phyloP scores from a whole-genome alignment of 2,329 filamentous ascomycete species.

The Pseudogymnoascus sp. region DNA sequence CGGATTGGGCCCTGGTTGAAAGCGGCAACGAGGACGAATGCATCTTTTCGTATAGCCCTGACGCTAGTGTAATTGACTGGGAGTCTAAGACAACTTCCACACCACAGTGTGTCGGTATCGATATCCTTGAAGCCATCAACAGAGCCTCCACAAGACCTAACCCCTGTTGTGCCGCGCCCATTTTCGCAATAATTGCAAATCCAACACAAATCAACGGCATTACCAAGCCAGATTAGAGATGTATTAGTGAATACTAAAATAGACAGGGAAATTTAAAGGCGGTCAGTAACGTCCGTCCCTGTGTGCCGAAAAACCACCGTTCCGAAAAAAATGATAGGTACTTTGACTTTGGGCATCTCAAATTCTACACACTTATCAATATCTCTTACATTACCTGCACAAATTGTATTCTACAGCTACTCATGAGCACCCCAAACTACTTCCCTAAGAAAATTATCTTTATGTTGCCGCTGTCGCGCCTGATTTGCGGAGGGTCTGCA shows the following conservation, averaged over 20 bases:
- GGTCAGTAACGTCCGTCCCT: background rate
- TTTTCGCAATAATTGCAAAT: background rate
- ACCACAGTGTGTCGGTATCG: background rate
- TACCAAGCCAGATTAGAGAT: background rate
- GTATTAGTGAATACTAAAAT: background rate
- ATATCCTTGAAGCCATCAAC: background rate
- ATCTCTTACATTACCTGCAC: constrained; percentile 5
- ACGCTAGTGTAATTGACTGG: background rate
- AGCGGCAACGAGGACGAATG: background rate
- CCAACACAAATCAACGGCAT: background rate
- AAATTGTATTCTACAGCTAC: constrained; percentile 10
- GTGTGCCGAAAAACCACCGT: constrained; percentile 16
- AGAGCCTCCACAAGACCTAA: background rate
- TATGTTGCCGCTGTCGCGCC: background rate
- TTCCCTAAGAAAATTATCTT: constrained; percentile 10
- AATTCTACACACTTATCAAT: constrained; percentile 18
- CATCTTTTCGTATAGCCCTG: background rate
- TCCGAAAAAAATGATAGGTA: constrained; percentile 20
- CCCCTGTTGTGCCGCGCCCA: background rate
- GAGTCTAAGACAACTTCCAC: background rate
- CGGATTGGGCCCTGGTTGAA: background rate
- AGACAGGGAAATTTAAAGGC: background rate
- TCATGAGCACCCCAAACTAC: constrained; percentile 1
- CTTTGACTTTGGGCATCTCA: constrained; percentile 23
- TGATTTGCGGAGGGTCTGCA: background rate